Percentiles rank a stretch among this genome's conserved stretches.
Conservation (phyloP, 192 early-diverging fungal species). For the Mortierella claussenii region DNA sequence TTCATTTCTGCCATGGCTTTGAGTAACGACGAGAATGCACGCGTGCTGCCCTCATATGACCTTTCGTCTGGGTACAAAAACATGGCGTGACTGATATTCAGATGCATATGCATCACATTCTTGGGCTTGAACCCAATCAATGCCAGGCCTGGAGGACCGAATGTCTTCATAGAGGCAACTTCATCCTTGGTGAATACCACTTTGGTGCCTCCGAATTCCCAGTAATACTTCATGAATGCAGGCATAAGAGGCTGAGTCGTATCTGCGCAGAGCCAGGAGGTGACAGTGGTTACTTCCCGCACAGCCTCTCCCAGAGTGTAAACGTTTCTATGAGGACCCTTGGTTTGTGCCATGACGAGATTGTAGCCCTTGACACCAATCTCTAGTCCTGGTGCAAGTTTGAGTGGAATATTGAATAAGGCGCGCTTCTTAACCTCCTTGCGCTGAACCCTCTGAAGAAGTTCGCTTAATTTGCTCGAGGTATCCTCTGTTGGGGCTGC, state of each 20-base stretch:
- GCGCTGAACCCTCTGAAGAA: constrained; percentile 62
- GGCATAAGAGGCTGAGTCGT: constrained; percentile 59
- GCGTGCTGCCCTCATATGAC: constrained; percentile 74
- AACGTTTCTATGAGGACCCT: constrained; percentile 51
- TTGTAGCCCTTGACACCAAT: constrained; percentile 79
- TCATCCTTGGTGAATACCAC: constrained; percentile 83
- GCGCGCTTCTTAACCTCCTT: constrained; percentile 75
- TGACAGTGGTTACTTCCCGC: constrained; percentile 64
- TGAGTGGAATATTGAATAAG: constrained; percentile 67
- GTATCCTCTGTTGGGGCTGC: constrained; percentile 23
- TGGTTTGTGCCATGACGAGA: constrained; percentile 64
- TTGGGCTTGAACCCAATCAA: constrained; percentile 80
- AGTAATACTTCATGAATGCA: constrained; percentile 75
- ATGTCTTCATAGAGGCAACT: constrained; percentile 63
- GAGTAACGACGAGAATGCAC: constrained; percentile 76
- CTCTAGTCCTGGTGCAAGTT: constrained; percentile 66
- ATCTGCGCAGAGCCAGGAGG: constrained; percentile 72
- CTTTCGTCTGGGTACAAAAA: constrained; percentile 85
- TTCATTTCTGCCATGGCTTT: constrained; percentile 62
- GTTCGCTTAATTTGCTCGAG: constrained; percentile 56
- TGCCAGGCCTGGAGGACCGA: constrained; percentile 70
- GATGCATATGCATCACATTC: constrained; percentile 56
- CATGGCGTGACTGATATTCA: constrained; percentile 71
- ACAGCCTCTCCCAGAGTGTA: constrained; percentile 64
- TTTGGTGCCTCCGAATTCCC: constrained; percentile 74